Base-by-base conservation (phyloP, 2,329 filamentous ascomycete species). In the Sporothrix sp. region DNA sequence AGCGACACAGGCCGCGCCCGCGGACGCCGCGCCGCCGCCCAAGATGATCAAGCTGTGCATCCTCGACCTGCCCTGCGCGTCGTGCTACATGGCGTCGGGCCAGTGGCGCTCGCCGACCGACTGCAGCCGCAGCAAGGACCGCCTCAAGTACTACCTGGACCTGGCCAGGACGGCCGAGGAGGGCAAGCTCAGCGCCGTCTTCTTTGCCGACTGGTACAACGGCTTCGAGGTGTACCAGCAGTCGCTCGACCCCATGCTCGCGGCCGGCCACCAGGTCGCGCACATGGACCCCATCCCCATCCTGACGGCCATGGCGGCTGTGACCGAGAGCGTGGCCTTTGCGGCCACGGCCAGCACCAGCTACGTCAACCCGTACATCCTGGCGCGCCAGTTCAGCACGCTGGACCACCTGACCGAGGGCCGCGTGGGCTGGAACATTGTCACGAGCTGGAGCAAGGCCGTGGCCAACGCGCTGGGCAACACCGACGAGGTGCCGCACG, bases 391-490 rank as follows among this genome's bases (percentile, higher is more conserved):
- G 8, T 53, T 56, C 36, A 46, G 37, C 25, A 54, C 54, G 10
- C 48, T 56, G 6, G 54, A 56, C 48, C 54, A 56, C 28, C 16
- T 56, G 2, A 54, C 54, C 3, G 25, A 43, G 4, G 54, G 54
- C 14, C 52, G 54, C n/a, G 36, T 56, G 2, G 51, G 40, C 7
- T 60, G 57, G 57, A 59, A 59, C 40, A 52, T 58, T 38, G 57
- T 59, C 7, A 59, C 57, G 2, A 46, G 38, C 25, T 58, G 54
- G 53, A 56, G 39, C 44, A 52, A 57, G 30, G 44, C 37, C 23
- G 50, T 44, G 7, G 56, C 55, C 14, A 47, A 43, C n/a, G 52
- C 53, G 4, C 47, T 57, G 7, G 57, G 57, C 28, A 38, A 48
- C 11, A 42, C 27, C 2, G 50, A 56, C 33, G 37, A 54, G 7